A percentile compares a stretch with the other conserved stretches of the same genome.
Conservation (phyloP, 192 early-diverging fungal genomes). For the Coemansia sp. region DNA sequence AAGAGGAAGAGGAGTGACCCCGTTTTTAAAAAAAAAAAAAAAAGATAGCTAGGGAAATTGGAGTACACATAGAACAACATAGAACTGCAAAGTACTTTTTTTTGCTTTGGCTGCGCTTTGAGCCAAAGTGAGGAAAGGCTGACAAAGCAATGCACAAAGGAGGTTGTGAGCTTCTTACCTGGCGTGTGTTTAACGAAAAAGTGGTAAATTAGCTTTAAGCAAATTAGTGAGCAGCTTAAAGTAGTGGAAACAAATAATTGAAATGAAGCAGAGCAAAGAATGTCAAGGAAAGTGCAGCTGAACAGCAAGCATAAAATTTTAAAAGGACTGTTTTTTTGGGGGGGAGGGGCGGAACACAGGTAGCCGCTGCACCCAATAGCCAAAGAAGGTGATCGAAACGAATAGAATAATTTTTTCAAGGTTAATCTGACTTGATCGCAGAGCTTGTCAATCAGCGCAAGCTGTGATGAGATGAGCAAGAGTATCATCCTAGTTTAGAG, state of each 20-base stretch:
- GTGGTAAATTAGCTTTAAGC: neutral
- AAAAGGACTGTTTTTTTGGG: neutral
- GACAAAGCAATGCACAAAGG: neutral
- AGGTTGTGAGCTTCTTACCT: neutral
- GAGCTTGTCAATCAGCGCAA: neutral
- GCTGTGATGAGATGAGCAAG: too few relatives aligned
- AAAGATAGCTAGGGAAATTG: neutral
- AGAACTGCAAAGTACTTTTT: neutral
- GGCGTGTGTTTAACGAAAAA: neutral
- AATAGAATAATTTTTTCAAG: neutral
- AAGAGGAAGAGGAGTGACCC: neutral
- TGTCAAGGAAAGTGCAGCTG: neutral
- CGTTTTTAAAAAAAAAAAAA: neutral
- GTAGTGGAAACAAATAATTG: neutral
- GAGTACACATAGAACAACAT: neutral
- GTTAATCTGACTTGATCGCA: neutral
- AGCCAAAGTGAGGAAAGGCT: neutral
- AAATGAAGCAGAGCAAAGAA: neutral
- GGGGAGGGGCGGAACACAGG: neutral
- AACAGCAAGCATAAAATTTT: neutral
- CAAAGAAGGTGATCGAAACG: neutral
- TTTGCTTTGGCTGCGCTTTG: constrained; percentile 1
- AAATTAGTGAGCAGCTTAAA: neutral
- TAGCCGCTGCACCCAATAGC: neutral
- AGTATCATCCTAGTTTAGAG: too few relatives aligned